These are phyloP conservation scores for Aspergillus fijiensis DNA, from an alignment of 2,329 filamentous ascomycete species.

Conservation along the genomic window DNA sequence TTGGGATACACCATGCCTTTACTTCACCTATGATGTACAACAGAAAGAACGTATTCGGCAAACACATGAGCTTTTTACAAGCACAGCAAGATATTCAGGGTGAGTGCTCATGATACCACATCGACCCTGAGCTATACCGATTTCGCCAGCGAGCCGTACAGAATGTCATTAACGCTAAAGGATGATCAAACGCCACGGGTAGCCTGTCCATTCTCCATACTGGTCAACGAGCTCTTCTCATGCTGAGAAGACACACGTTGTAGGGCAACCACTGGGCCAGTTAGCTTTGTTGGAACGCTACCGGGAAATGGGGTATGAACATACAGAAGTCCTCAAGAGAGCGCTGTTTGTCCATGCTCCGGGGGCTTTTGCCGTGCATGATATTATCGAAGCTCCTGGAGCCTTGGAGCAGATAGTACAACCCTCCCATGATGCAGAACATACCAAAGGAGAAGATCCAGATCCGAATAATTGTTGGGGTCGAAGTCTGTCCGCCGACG, in stretches of 20 bases:
- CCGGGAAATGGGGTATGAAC: conserved; percentile 36
- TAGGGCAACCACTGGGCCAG: conserved; percentile 70
- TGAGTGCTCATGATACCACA: not conserved
- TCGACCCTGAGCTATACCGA: not conserved
- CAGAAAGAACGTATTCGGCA: not conserved
- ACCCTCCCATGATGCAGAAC: conserved; percentile 77
- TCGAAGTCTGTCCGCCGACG: conserved; percentile 66
- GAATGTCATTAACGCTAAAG: too few species aligned
- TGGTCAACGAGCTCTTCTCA: conserved; percentile 62
- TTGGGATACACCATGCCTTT: conserved; percentile 10
- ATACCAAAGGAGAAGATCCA: conserved; percentile 91
- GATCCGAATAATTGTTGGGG: conserved; percentile 81
- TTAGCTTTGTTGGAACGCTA: conserved; percentile 47
- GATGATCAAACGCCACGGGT: not conserved
- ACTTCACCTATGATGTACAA: not conserved
- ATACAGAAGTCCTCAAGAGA: conserved; percentile 87
- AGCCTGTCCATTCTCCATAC: conserved; percentile 6
- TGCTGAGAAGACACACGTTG: conserved; percentile 90
- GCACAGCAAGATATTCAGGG: not conserved
- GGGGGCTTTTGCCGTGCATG: conserved; percentile 85
- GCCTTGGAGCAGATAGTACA: conserved; percentile 80
- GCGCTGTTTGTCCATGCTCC: conserved; percentile 73
- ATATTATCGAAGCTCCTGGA: conserved; percentile 83
- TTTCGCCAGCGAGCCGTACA: not conserved
- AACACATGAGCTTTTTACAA: not conserved